Percentiles rank a stretch among this genome's conserved stretches.
phyloP scores from a whole-genome alignment of 2,329 filamentous ascomycete species.

The Endocalyx cinctus region DNA sequence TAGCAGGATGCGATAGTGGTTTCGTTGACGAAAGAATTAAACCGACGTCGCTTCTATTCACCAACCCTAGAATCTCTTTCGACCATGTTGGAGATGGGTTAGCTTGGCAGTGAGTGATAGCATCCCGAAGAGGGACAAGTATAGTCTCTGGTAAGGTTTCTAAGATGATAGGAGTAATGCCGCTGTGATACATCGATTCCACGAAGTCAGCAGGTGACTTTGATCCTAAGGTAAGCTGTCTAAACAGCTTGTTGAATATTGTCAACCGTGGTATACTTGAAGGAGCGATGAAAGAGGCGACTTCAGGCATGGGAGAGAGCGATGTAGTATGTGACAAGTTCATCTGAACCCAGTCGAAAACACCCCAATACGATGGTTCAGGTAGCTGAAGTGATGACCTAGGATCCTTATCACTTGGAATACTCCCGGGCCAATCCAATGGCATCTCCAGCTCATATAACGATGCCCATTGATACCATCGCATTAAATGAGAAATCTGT shows the following conservation, averaged over 20 bases:
- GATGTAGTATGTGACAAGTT: slow-evolving; percentile 31
- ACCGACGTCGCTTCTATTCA: slow-evolving; percentile 78
- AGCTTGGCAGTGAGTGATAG: slow-evolving; percentile 79
- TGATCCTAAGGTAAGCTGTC: slow-evolving; percentile 45
- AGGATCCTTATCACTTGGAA: slow-evolving; percentile 3
- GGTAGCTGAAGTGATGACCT: slow-evolving; percentile 8
- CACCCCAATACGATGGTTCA: slow-evolving; percentile 29
- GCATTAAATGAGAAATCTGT: slow-evolving; percentile 78
- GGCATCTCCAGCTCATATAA: slow-evolving; percentile 51
- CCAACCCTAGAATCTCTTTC: slow-evolving; percentile 63
- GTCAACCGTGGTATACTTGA: slow-evolving; percentile 60
- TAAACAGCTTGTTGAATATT: slow-evolving; percentile 66
- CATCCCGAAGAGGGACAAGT: slow-evolving; percentile 75
- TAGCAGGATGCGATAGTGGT: slow-evolving; percentile 30
- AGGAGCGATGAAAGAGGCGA: slow-evolving; percentile 17
- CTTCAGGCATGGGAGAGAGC: slow-evolving; percentile 14
- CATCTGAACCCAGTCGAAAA: slow-evolving; percentile 51
- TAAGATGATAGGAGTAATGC: slow-evolving; percentile 62
- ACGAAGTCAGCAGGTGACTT: slow-evolving; percentile 58
- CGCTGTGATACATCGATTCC: slow-evolving; percentile 67
- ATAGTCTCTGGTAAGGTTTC: slow-evolving; percentile 83
- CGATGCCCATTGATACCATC: slow-evolving; percentile 53
- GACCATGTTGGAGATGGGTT: slow-evolving; percentile 75
- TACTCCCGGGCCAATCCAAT: slow-evolving; percentile 31
- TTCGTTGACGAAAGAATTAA: slow-evolving; percentile 60